Conservation (phyloP, 2,329 filamentous ascomycete genomes). For the Colletotrichum higginsianum region DNA sequence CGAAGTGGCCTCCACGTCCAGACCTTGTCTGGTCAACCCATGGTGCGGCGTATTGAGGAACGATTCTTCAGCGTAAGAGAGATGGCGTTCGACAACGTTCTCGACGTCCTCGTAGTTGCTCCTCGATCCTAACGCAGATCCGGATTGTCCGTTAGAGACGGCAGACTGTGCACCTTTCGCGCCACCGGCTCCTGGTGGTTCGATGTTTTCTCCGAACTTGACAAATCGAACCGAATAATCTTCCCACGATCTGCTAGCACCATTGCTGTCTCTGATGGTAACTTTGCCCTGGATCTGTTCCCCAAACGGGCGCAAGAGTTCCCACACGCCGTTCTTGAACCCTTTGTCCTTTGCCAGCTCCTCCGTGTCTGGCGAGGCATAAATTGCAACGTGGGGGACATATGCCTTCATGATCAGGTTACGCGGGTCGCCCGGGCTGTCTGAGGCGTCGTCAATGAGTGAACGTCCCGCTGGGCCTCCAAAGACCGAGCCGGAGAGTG, state of each 20-base stretch:
- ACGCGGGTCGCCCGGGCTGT: constrained; percentile 68
- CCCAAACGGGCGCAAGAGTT: constrained; percentile 91
- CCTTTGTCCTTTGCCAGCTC: constrained; percentile 86
- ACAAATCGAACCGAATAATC: constrained; percentile 93
- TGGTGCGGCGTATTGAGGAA: constrained; percentile 57
- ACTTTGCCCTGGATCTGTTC: constrained; percentile 91
- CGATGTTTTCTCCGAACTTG: constrained; percentile 73
- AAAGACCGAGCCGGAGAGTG: constrained; percentile 71
- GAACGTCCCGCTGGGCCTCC: constrained; percentile 61
- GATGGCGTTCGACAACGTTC: constrained; percentile 82
- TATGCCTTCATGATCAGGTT: constrained; percentile 86
- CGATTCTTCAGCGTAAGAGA: constrained; percentile 80
- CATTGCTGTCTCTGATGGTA: constrained; percentile 90
- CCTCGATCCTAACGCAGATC: constrained; percentile 40
- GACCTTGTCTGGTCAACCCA: constrained; percentile 56
- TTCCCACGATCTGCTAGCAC: constrained; percentile 85
- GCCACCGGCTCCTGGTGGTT: constrained; percentile 61
- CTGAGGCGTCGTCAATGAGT: constrained; percentile 60
- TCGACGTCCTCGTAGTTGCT: constrained; percentile 77
- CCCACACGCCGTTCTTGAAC: constrained; percentile 84
- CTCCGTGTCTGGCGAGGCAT: constrained; percentile 90
- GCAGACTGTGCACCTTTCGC: constrained; percentile 48
- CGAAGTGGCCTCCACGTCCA: constrained; percentile 71
- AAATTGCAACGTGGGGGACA: constrained; percentile 89
- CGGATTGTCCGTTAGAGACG: constrained; percentile 48